Evolutionary conservation across 2,329 filamentous ascomycete species (phyloP).

Genomic region (Tothia fuscella): DNA sequence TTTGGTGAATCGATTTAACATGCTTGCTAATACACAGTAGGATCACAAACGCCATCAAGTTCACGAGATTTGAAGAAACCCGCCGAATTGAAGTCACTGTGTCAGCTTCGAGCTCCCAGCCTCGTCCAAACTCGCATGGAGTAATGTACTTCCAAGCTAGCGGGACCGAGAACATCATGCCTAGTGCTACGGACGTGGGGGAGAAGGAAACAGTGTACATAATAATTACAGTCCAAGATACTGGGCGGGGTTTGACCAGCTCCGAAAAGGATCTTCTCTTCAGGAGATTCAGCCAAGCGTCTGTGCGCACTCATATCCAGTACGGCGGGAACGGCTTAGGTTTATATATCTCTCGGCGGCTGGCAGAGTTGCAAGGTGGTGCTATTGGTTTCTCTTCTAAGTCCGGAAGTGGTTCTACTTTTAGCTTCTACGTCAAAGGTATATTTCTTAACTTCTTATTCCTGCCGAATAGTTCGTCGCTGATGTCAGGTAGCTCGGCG

Average conservation of each 20-base stretch:
- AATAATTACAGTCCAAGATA: constrained; percentile 52
- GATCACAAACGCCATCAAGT: constrained; percentile 12
- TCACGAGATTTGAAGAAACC: constrained; percentile 4
- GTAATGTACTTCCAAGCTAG: constrained; percentile 5
- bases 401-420: constrained; percentile 48
- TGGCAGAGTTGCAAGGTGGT: constrained; percentile 59
- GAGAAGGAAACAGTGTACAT: constrained; percentile 31
- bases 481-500: too few species aligned
- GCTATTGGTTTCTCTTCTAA: constrained; percentile 52
- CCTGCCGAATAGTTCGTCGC: too few species aligned
- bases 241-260: constrained; percentile 50
- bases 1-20: too few species aligned
- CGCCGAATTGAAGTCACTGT: constrained; percentile 3
- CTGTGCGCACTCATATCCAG: constrained; percentile 44
- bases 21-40: too few species aligned
- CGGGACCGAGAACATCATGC: neutral
- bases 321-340: constrained; percentile 26
- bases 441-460: too few species aligned
- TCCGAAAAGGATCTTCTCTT: constrained; percentile 48
- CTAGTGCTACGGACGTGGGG: neutral
- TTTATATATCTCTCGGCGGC: constrained; percentile 54
- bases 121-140: neutral
- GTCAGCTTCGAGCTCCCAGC: constrained; percentile 2
- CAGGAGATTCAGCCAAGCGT: constrained; percentile 57
- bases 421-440: constrained; percentile 55